Evolutionary conservation across 306 rosid species (phyloP), one percentile per base, ranked within the genome.

Genomic region (Biancaea sappan): DNA sequence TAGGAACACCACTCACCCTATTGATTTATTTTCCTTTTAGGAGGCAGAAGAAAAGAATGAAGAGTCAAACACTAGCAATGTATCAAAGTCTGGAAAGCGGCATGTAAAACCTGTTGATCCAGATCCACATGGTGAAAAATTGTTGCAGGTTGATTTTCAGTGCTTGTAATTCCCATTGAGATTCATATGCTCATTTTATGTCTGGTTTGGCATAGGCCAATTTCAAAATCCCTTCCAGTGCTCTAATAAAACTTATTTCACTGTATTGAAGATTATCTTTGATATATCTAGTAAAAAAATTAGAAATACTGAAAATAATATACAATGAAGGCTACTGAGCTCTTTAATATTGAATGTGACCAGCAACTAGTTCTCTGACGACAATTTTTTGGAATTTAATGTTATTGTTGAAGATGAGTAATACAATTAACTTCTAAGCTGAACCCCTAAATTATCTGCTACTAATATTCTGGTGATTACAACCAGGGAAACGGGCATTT

Each of bases 11-110:
- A 67, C 59, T 66, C 40, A 77, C 43, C 40, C 74, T 79, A 60
- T 72, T 66, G 37, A 68, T 80, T 57, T 51, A 67, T 71, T 34
- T 81, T 77, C 56, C 50, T 57, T 67, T 79, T 81, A 94, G 99
- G 97, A 92, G 96, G 96, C 97, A 12, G 97, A 92, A 73, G 96
- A 75, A 66, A 94, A 92, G 79, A 90, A 83, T 68, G 99, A 88
- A 83, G 99, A 94, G 77, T 81, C 80, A 29, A 88, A 80, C 86
- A 75, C 86, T 18, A 65, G 77, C 29, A 84, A 85, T 31, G 81
- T 73, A 44, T 92, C 96, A 2, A 94, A 88, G 82, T 86, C 95
- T 66, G 99, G 99, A 69, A 94, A 94, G 72, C 89, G 92, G 9
- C 84, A 89, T 78, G 93, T 84, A 62, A 94, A 94, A 74, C 92